Evolutionary conservation across 1,284 basidiomycete species (phyloP).

Genomic region (Pisolithus thermaeus): DNA sequence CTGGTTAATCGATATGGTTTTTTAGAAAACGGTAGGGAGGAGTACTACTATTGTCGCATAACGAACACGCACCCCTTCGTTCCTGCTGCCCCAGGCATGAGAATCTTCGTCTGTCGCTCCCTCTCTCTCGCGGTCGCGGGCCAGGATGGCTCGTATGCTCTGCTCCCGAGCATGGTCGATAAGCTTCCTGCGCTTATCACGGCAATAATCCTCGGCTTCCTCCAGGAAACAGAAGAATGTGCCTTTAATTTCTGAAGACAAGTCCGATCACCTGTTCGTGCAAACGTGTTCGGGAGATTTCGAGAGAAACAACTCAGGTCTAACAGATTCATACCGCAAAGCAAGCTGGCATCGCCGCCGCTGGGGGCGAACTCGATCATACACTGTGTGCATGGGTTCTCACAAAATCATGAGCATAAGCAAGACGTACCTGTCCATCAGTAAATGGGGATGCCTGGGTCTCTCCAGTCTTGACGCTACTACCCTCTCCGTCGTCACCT

Average conservation of each 20-base stretch:
- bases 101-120: conserved; percentile 29
- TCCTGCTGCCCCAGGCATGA: conserved; percentile 61
- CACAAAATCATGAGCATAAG: conserved; percentile 6
- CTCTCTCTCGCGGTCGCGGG: conserved; percentile 40
- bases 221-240: conserved; percentile 67
- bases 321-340: too few relatives aligned
- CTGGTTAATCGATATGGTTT: too few relatives aligned
- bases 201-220: conserved; percentile 61
- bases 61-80: conserved; percentile 56
- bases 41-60: too few relatives aligned
- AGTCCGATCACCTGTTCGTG: conserved; percentile 57
- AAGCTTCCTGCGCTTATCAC: conserved; percentile 57
- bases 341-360: too few relatives aligned
- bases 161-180: conserved; percentile 59
- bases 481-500: neutral
- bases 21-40: too few relatives aligned
- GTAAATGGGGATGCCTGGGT: conserved; percentile 37
- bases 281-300: too few relatives aligned
- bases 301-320: too few relatives aligned
- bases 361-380: neutral
- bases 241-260: conserved; percentile 79
- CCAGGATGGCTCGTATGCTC: conserved; percentile 53
- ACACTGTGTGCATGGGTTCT: too few relatives aligned
- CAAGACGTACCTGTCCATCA: conserved; percentile 53
- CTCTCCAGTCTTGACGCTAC: neutral